A percentile compares a stretch with the other conserved stretches of the same genome.
phyloP scores from a whole-genome alignment of 1,139 yeast species.

The Geotrichum klebahnii region DNA sequence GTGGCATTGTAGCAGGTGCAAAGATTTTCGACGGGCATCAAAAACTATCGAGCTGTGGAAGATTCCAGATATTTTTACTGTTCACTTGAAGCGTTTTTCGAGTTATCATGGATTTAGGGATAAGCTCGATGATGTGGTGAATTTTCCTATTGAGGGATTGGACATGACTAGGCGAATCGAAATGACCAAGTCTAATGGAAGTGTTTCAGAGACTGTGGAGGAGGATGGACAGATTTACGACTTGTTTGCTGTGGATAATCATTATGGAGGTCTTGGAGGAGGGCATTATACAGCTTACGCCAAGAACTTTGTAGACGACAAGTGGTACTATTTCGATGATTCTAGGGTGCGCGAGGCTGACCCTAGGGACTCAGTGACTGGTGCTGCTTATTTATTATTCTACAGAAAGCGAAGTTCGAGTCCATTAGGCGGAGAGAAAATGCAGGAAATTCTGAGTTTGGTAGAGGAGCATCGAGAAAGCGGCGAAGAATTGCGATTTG shows the following conservation, averaged over 20 bases:
- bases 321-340: slow-evolving; percentile 92
- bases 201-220: slow-evolving; percentile 32
- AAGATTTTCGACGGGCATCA: slow-evolving; percentile 85
- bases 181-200: slow-evolving; percentile 28
- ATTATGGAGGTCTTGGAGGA: slow-evolving; percentile 94
- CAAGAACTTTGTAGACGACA: slow-evolving; percentile 66
- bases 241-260: slow-evolving; percentile 88
- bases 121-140: slow-evolving; percentile 78
- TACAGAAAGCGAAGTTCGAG: slow-evolving; percentile 57
- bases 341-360: slow-evolving; percentile 60
- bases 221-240: slow-evolving; percentile 58
- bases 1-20: slow-evolving; percentile 91
- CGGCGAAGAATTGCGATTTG: background rate
- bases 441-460: slow-evolving; percentile 36
- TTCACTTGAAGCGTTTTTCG: slow-evolving; percentile 87
- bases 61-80: slow-evolving; percentile 82
- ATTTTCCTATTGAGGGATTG: slow-evolving; percentile 81
- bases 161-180: slow-evolving; percentile 61
- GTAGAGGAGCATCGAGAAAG: slow-evolving; percentile 4
- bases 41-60: slow-evolving; percentile 90
- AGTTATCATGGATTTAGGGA: slow-evolving; percentile 82
- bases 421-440: slow-evolving; percentile 36
- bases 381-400: slow-evolving; percentile 84
- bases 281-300: slow-evolving; percentile 95
- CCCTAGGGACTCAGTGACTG: slow-evolving; percentile 59